Evolutionary conservation across 768 basidiomycete genomes (phyloP), one percentile per base, ranked within the genome.

Genomic region (Kwoniella sp.): DNA sequence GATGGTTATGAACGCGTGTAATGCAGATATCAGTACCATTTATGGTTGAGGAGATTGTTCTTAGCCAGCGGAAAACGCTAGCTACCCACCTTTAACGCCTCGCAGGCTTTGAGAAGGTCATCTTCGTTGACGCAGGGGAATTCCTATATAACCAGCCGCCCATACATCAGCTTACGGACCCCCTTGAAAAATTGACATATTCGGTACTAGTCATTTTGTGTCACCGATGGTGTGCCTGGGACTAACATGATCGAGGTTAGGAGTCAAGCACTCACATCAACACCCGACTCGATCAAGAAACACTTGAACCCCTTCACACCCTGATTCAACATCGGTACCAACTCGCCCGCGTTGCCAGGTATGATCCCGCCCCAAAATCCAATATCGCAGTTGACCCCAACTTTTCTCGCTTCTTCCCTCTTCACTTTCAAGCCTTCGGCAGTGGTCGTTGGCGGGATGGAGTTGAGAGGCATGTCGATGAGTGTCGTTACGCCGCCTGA

Each of bases 381-480:
- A 44, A 93, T 86, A 77, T 95, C 91, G 10, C 86, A 85, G 79
- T 85, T 86, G 72, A 79, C 68, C 22, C 74, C 78, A n/a, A 69
- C 56, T 19, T 24, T 37, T 13, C 79, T 71, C 2, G 95, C 91
- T 0, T 88, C 90, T 12, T 78, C 74, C 5, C 86, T 84, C 82
- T 98, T 98, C 26, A 82, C 71, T 50, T 86, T 80, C 9, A 98
- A 83, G 74, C 95, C 87, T 5, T 81, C 81, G 8, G 92, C 85
- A 0, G 91, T 93, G 1, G 92, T 94, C 0, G 96, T 97, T 0
- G 96, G 92, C 0, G 95, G 95, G 58, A 98, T 90, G 1, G 93
- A 95, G 80, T 99, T 97, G 58, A 99, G 83, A 1, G 95, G 96
- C 95, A 98, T 99, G 81, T 98, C 96, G 30, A 97, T 88, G 22